Evolutionary conservation across 192 early-diverging fungal genomes (phyloP), one percentile per base, ranked within the genome.

Genomic region (Podila clonocystis): DNA sequence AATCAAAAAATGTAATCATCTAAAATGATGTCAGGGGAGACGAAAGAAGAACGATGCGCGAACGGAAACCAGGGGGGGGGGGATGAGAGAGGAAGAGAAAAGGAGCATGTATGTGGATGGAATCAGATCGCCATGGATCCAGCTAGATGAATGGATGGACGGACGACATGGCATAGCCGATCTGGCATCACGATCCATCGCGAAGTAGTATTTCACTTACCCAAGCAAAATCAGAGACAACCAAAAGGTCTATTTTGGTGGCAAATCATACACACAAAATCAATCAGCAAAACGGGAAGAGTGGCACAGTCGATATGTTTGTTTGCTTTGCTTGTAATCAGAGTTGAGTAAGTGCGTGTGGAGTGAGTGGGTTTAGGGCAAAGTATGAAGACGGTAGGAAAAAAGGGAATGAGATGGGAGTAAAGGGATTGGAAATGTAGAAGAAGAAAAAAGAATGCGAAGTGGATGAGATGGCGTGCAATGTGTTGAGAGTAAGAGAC

Each of bases 41-140:
- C 19, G 26, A 13, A 9, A n/a, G 5, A 7, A 52, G 13, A 29
- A 12, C 12, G 9, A 13, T 22, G 62, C 8, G 7, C 26, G 20
- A 34, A 11, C 24, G 64, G 5, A 13, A 60, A 26, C 49, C 30
- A 41, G n/a, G n/a, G 22, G 41, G n/a, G 30, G n/a, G 19, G 9
- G 58, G 5, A 38, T 19, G 48, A 70, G 28, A 11, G 34, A 50
- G 26, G 20, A 33, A 48, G 12, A 36, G 5, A 33, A 13, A 45
- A 48, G 17, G 67, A 36, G 36, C 36, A 30, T n/a, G 13, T 59
- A 59, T 57, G 57, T 49, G 63, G 70, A 63, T 67, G 34, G 33
- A 3, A 6, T 6, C 33, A 36, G 34, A 36, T 36, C 34, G 9
- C 9, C 34, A 9, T 11, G 34, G 34, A 11, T 36, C 34, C 34